Evolutionary conservation across 1,284 basidiomycete species (phyloP), one percentile per base, ranked within the genome.

Genomic region (Pyrrhoderma noxium): DNA sequence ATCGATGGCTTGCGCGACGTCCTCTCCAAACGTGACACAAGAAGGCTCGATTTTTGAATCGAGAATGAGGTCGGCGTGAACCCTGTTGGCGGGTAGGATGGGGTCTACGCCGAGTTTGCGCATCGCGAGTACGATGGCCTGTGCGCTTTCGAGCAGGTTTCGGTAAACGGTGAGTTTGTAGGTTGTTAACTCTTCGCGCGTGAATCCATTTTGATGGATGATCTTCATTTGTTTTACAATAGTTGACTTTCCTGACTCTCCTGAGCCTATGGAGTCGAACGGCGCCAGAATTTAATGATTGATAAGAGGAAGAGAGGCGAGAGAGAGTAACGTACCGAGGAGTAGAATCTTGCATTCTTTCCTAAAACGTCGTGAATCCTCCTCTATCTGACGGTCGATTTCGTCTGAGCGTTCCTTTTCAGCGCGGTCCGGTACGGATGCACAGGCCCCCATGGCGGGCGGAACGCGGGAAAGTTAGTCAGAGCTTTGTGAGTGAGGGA

Each of bases 191-290:
- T 98, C 94, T 1, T 90, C 79, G 19, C 70, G 68, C 0, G 82
- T 82, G 70, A 93, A 98, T 7, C 95, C 95, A 60, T 89, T 86
- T 67, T 97, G 92, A 67, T 97, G 92, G 55, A 98, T 95, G 58
- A 98, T 97, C 76, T 96, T 97, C 94, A 98, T 98, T 70, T 98
- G 95, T 70, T 97, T 98, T 44, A 97, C 93, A 58, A 98, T 93
- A 0, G 94, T 98, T 3, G 84, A 89, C 72, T 97, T 97, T 31
- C 94, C 95, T 0, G 90, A 94, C 73, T 87, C 85, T 61, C 84
- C 84, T n/a, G 83, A 84, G 54, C 82, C 82, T 82, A 60, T 21
- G 23, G 14, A 27, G 16, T n/a, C 8, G 36, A 22, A 40, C 8
- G 5, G 38, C 5, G 11, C 7, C 16, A 14, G 3, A 27, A 27